Evolutionary conservation across 2,329 filamentous ascomycete species (phyloP).

Genomic region (Aspergillus carbonarius): DNA sequence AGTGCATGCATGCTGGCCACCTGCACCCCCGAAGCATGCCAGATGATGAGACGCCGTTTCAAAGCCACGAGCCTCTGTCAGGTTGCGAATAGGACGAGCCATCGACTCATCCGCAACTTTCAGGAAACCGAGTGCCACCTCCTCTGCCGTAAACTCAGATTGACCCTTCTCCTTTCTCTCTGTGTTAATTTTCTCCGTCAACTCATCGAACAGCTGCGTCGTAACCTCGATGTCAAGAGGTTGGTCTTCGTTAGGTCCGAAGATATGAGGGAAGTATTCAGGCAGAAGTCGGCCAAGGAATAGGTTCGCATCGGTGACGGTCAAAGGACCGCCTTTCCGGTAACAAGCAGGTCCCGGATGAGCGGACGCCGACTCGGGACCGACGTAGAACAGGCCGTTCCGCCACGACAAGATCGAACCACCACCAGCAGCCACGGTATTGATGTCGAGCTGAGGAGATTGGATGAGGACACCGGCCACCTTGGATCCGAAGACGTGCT

Average conservation of each 20-base stretch:
- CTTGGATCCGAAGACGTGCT: constrained; percentile 92
- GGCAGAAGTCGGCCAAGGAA: constrained; percentile 82
- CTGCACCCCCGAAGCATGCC: constrained; percentile 88
- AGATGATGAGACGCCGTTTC: constrained; percentile 88
- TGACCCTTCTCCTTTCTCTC: constrained; percentile 53
- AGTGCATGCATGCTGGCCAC: constrained; percentile 88
- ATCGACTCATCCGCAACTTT: constrained; percentile 46
- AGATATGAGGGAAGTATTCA: constrained; percentile 95
- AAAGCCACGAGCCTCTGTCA: constrained; percentile 89
- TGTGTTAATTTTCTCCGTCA: constrained; percentile 59
- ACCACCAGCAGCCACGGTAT: constrained; percentile 89
- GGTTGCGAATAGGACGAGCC: constrained; percentile 74
- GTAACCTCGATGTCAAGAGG: constrained; percentile 75
- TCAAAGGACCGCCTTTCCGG: constrained; percentile 83
- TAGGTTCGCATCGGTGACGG: constrained; percentile 89
- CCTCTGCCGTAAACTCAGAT: constrained; percentile 52
- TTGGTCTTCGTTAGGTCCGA: constrained; percentile 84
- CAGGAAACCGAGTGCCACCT: constrained; percentile 44
- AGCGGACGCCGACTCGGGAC: constrained; percentile 85
- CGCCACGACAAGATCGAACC: constrained; percentile 70
- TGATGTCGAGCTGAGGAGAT: constrained; percentile 88
- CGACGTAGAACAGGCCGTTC: constrained; percentile 88
- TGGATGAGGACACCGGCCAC: constrained; percentile 94
- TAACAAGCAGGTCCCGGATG: constrained; percentile 93
- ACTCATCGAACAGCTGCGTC: constrained; percentile 69